Percentiles rank a stretch among this genome's conserved stretches.
Conservation (phyloP, 2,329 filamentous ascomycete species). For the Fusarium buharicum region DNA sequence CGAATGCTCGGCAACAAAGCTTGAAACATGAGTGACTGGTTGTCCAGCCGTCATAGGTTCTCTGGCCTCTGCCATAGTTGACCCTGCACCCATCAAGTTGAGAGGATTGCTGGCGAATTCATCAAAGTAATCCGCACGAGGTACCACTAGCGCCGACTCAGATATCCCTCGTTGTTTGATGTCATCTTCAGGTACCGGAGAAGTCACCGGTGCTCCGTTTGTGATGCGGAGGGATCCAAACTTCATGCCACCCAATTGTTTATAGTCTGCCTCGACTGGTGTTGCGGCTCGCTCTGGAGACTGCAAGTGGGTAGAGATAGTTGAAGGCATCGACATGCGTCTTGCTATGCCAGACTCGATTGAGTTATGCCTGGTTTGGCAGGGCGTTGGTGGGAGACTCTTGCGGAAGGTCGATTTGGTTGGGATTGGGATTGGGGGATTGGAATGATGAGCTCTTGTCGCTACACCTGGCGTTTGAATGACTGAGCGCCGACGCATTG, state of each 20-base stretch:
- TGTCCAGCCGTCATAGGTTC: conserved; percentile 6
- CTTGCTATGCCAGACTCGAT: conserved; percentile 52
- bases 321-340: conserved; percentile 50
- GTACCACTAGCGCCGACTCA: conserved; percentile 9
- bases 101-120: conserved; percentile 12
- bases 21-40: conserved; percentile 4
- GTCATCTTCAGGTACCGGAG: conserved; percentile 48
- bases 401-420: conserved; percentile 51
- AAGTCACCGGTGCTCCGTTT: conserved; percentile 66
- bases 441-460: conserved; percentile 52
- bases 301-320: conserved; percentile 27
- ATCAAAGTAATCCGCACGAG: conserved; percentile 23
- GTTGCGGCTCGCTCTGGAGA: conserved; percentile 47
- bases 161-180: conserved; percentile 14
- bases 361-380: conserved; percentile 53
- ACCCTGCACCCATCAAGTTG: conserved; percentile 5
- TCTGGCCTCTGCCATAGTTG: conserved; percentile 2
- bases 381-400: conserved; percentile 54
- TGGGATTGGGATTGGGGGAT: conserved; percentile 36
- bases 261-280: conserved; percentile 66
- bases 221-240: conserved; percentile 71
- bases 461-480: conserved; percentile 62
- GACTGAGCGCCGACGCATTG: conserved; percentile 60
- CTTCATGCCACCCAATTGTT: conserved; percentile 70
- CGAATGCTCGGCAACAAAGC: conserved; percentile 17